phyloP scores from a whole-genome alignment of 2,329 filamentous ascomycete genomes.

The Colletotrichum endophyticum region DNA sequence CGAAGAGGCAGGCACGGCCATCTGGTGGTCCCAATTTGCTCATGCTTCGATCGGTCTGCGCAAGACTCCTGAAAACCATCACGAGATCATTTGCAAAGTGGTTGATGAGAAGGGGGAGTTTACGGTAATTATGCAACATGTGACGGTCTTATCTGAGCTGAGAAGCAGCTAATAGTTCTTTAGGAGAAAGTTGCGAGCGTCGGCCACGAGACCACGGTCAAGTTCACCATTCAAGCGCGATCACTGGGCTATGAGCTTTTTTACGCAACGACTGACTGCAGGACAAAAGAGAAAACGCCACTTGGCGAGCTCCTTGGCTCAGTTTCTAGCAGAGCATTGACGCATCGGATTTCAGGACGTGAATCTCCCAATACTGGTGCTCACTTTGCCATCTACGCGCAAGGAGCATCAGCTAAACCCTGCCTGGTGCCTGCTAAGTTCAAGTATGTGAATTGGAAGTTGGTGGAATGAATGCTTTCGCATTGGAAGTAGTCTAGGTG shows the following conservation, averaged over 20 bases:
- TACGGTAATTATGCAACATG: background rate
- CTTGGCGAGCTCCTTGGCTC: background rate
- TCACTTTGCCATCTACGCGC: background rate
- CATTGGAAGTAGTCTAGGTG: no score
- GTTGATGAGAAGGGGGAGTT: background rate
- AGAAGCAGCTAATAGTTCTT: background rate
- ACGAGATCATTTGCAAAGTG: background rate
- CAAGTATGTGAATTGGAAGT: no score
- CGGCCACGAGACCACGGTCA: background rate
- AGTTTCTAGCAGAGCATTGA: background rate
- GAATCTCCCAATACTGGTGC: background rate
- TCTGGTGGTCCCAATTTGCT: background rate
- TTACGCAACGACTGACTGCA: background rate
- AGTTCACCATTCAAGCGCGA: background rate
- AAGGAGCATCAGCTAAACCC: background rate
- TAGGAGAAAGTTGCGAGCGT: background rate
- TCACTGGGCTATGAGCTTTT: background rate
- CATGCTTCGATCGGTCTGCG: background rate
- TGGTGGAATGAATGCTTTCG: no score
- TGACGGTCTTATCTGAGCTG: no score
- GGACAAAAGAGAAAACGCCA: background rate
- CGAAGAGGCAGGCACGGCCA: background rate
- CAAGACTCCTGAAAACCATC: background rate
- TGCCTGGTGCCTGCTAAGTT: no score
- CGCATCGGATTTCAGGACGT: background rate